These are phyloP conservation scores for Canavalia ensiformis DNA, from an alignment of 306 rosid species.

Conservation along the genomic window DNA sequence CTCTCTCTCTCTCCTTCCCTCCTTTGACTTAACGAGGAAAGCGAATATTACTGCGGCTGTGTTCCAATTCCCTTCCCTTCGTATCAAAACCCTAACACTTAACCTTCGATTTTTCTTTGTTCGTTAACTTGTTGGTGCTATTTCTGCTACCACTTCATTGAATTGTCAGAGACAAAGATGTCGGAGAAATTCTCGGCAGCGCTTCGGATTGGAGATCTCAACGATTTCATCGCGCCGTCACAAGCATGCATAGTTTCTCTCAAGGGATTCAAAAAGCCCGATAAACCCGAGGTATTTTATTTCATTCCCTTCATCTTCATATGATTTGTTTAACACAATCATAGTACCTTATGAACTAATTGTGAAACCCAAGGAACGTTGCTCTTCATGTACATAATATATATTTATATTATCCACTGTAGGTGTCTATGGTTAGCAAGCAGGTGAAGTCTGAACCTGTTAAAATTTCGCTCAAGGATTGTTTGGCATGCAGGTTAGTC, in stretches of 20 bases:
- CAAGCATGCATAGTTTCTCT: slow-evolving; percentile 94
- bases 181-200: slow-evolving; percentile 90
- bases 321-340: background rate
- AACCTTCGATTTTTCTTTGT: background rate
- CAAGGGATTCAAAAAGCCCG: slow-evolving; percentile 73
- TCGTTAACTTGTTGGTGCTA: background rate
- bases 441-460: slow-evolving; percentile 82
- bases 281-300: slow-evolving; percentile 63
- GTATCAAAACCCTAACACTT: slow-evolving; percentile 45
- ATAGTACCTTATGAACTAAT: no score
- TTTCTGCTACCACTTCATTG: background rate
- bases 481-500: slow-evolving; percentile 94
- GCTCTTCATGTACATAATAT: background rate
- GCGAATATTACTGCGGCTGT: background rate
- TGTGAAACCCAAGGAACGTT: background rate
- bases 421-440: slow-evolving; percentile 71
- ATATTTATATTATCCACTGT: background rate
- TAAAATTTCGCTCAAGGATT: slow-evolving; percentile 93
- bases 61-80: background rate
- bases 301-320: background rate
- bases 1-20: background rate
- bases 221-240: slow-evolving; percentile 90
- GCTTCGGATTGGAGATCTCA: slow-evolving; percentile 92
- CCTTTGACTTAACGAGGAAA: slow-evolving; percentile 32
- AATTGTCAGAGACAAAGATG: slow-evolving; percentile 55